Percentiles rank a stretch among this genome's conserved stretches.
Conservation (phyloP, 495 filamentous ascomycete species). For the Daldinia caldariorum region DNA sequence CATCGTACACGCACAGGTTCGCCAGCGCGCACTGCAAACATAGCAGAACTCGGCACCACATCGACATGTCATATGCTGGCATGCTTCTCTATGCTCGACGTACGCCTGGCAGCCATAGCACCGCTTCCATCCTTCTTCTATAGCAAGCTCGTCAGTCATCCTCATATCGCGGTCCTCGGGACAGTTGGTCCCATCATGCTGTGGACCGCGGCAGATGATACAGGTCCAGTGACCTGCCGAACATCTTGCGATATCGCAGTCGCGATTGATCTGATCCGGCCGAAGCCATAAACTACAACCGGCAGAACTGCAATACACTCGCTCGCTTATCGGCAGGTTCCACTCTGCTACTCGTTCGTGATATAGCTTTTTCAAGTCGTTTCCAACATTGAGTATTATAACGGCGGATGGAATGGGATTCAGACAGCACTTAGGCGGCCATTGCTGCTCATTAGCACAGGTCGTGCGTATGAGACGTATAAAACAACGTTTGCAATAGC, state of each 20-base stretch:
- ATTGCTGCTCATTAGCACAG: conserved; percentile 53
- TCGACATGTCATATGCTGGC: conserved; percentile 64
- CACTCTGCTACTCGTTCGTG: conserved; percentile 49
- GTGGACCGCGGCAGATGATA: conserved; percentile 47
- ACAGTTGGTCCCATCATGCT: conserved; percentile 47
- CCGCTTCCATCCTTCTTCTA: conserved; percentile 54
- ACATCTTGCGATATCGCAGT: conserved; percentile 46
- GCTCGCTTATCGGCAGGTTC: conserved; percentile 47
- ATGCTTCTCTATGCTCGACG: conserved; percentile 58
- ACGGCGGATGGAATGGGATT: conserved; percentile 50
- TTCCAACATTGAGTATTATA: conserved; percentile 36
- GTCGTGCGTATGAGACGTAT: conserved; percentile 50
- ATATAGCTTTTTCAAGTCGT: conserved; percentile 40
- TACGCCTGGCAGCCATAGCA: conserved; percentile 43
- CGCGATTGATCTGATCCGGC: conserved; percentile 39
- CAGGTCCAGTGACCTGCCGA: conserved; percentile 52
- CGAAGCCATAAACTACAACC: conserved; percentile 47
- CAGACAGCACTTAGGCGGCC: conserved; percentile 59
- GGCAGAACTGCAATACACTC: conserved; percentile 52
- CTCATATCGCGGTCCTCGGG: conserved; percentile 48
- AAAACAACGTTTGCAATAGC: conserved; percentile 56
- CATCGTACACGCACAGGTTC: conserved; percentile 51
- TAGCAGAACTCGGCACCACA: conserved; percentile 64
- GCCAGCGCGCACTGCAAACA: conserved; percentile 55
- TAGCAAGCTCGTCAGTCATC: conserved; percentile 50